phyloP scores from a whole-genome alignment of 2,329 filamentous ascomycete genomes.

The Hypoxylon rubiginosum region DNA sequence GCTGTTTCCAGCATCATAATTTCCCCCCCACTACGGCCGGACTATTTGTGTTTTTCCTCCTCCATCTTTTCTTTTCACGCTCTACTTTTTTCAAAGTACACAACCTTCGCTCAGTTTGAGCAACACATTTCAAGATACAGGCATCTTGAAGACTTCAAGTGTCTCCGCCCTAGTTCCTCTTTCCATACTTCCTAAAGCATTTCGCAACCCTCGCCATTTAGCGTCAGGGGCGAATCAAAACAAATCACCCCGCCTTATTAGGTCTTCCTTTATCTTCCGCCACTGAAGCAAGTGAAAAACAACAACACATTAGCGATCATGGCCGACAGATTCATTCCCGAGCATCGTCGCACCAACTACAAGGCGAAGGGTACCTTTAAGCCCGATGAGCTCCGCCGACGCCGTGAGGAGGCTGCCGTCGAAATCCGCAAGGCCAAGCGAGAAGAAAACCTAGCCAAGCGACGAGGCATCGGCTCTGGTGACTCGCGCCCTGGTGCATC shows the following conservation, averaged over 20 bases:
- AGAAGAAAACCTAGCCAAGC: constrained; percentile 98
- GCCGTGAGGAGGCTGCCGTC: constrained; percentile 98
- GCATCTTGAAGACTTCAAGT: not conserved
- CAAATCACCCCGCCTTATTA: constrained; percentile 50
- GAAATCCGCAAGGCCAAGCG: constrained; percentile 99
- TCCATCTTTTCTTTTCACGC: constrained; percentile 27
- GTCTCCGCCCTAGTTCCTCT: constrained; percentile 12
- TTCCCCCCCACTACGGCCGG: constrained; percentile 45
- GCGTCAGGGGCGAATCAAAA: constrained; percentile 45
- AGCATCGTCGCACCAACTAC: constrained; percentile 99
- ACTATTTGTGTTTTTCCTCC: constrained; percentile 27
- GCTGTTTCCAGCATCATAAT: constrained; percentile 50
- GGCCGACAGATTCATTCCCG: constrained; percentile 99
- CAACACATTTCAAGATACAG: not conserved
- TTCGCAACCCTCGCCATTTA: constrained; percentile 10
- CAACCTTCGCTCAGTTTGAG: not conserved
- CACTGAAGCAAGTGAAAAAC: constrained; percentile 31
- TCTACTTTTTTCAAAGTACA: constrained; percentile 4
- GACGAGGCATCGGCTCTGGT: constrained; percentile 89
- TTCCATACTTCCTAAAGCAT: not conserved
- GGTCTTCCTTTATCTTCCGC: constrained; percentile 42
- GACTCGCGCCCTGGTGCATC: constrained; percentile 84
- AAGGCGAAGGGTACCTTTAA: constrained; percentile 99
- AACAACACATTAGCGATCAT: constrained; percentile 69
- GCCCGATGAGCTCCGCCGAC: constrained; percentile 97